Evolutionary conservation across 2,329 filamentous ascomycete species (phyloP), one percentile per base, ranked within the genome.

Genomic region (Epichloe sylvatica): DNA sequence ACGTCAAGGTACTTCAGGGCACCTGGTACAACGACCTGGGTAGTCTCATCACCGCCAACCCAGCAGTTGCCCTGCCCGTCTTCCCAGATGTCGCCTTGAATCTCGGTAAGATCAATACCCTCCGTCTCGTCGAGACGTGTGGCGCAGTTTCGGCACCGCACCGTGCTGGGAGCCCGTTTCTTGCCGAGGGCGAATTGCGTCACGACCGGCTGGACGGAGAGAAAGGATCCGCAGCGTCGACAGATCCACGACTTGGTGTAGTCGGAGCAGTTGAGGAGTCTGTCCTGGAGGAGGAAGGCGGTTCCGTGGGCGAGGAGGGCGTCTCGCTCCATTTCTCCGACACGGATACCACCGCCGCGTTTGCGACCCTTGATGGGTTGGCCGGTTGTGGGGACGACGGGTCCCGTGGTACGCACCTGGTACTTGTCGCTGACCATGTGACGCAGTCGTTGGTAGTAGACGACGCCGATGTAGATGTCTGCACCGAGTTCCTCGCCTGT

Each of bases 391-490:
- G 84, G 80, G 49, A 92, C 92, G 41, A 96, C 84, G 1, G 90
- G 90, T 49, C 92, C 92, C 0, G 92, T 97, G 3, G 92, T 97
- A 67, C 92, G 83, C 50, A 97, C 92, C 68, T 98, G 92, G 75
- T 86, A 98, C 70, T 98, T 98, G 70, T 98, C 92, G 77, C 96
- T 97, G 50, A 98, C 92, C 92, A 98, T 98, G 82, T 98, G 92
- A 65, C 92, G 78, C 53, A 98, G 77, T 67, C 92, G 83, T 70
- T 98, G 92, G 75, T 98, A 98, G 75, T 97, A 97, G 53, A 98
- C 92, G 11, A 96, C 83, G 44, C 92, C 92, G 52, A 97, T 80
- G 70, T 94, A 98, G 62, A 98, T 97, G 64, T 98, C 92, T 6
- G 89, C 91, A 19, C 83, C 82, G 39, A 98, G 82, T 67, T 97